These are phyloP conservation scores for Neocallimastix lanati DNA, from an alignment of 192 early-diverging fungal genomes.

Conservation along the genomic window DNA sequence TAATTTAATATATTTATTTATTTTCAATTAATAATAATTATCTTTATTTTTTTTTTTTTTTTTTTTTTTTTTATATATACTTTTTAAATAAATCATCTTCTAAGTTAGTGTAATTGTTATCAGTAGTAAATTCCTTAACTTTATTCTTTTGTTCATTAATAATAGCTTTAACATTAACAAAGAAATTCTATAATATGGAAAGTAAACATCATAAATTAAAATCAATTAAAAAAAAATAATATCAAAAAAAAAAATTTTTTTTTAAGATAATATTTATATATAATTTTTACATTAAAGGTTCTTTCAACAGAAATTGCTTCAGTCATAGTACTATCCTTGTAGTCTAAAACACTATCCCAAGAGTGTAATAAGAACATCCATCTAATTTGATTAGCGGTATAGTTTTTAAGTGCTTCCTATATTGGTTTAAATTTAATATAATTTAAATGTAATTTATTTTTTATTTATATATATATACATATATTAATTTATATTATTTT, in stretches of 20 bases:
- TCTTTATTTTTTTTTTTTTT: no score
- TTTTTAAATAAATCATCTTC: constrained; percentile 53
- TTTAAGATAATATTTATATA: no score
- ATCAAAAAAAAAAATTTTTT: no score
- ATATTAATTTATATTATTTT: no score
- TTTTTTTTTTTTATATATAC: no score
- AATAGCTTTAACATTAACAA: constrained; percentile 60
- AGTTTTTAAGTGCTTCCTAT: constrained; percentile 54
- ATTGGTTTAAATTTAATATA: no score
- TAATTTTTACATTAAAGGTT: constrained; percentile 52
- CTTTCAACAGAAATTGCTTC: constrained; percentile 62
- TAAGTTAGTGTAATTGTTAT: constrained; percentile 46
- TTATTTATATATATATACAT: no score
- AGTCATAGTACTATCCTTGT: constrained; percentile 48
- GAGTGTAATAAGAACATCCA: constrained; percentile 71
- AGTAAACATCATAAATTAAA: no score
- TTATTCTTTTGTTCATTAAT: constrained; percentile 39
- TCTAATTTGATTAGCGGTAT: constrained; percentile 70
- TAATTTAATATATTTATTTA: no score
- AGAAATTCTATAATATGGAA: constrained; percentile 87
- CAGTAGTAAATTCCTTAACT: constrained; percentile 38
- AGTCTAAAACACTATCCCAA: constrained; percentile 80
- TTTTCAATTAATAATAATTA: no score
- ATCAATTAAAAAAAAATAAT: no score
- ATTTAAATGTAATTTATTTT: no score